phyloP scores from a whole-genome alignment of 2,329 filamentous ascomycete species.

The Colletotrichum cereale region DNA sequence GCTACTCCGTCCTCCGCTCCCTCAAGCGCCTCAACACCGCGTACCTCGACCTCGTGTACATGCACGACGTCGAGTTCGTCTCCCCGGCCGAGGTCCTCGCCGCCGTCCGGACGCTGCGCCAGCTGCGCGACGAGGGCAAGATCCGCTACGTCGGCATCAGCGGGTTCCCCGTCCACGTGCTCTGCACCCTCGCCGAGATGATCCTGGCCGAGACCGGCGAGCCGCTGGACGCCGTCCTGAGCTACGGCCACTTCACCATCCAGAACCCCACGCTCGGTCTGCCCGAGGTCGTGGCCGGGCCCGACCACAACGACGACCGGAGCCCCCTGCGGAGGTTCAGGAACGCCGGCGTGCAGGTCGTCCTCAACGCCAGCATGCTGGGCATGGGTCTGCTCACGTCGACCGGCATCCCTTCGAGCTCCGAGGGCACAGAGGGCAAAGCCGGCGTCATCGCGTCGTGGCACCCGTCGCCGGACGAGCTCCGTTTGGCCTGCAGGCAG shows the following conservation, averaged over 20 bases:
- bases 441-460: conserved; percentile 83
- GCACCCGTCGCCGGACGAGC: conserved; percentile 82
- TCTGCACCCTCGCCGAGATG: conserved; percentile 76
- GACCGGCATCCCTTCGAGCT: conserved; percentile 68
- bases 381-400: conserved; percentile 90
- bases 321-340: conserved; percentile 76
- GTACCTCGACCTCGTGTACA: conserved; percentile 84
- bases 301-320: conserved; percentile 90
- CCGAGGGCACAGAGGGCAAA: conserved; percentile 55
- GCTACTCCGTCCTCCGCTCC: conserved; percentile 74
- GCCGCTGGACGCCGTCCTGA: conserved; percentile 29
- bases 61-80: conserved; percentile 86
- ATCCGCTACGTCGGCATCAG: conserved; percentile 91
- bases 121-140: conserved; percentile 79
- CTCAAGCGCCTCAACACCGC: conserved; percentile 72
- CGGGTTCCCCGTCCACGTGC: conserved; percentile 83
- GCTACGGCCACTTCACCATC: conserved; percentile 37
- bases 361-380: conserved; percentile 89
- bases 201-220: conserved; percentile 31
- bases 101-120: conserved; percentile 78
- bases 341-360: conserved; percentile 80
- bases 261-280: conserved; percentile 61
- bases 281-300: conserved; percentile 88
- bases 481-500: conserved; percentile 74
- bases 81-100: conserved; percentile 71